These are phyloP conservation scores for Pichia pseudocactophila DNA, from an alignment of 805 yeast species.

Conservation along the genomic window DNA sequence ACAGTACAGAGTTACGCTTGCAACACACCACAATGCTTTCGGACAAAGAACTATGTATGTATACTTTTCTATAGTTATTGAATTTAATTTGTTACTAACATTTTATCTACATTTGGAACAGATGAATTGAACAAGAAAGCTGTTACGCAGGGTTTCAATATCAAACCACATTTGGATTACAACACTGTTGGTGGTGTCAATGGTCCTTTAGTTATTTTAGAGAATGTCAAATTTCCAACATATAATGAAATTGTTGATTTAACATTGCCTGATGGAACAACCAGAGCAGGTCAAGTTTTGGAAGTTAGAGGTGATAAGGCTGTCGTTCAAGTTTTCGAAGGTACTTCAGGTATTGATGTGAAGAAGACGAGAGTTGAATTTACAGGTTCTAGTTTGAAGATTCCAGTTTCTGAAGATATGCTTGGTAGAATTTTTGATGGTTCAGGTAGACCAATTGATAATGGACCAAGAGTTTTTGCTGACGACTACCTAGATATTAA, in stretches of 20 bases:
- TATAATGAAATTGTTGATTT: slow-evolving; percentile 94
- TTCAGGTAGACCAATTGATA: slow-evolving; percentile 96
- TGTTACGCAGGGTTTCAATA: slow-evolving; percentile 82
- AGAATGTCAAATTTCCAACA: slow-evolving; percentile 80
- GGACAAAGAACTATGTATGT: slow-evolving; percentile 34
- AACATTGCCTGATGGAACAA: slow-evolving; percentile 91
- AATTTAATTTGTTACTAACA: background rate
- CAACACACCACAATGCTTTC: slow-evolving; percentile 24
- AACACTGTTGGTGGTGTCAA: slow-evolving; percentile 98
- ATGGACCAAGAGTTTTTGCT: slow-evolving; percentile 97
- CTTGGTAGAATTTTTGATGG: slow-evolving; percentile 98
- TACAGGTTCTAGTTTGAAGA: slow-evolving; percentile 88
- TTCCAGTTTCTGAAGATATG: slow-evolving; percentile 94
- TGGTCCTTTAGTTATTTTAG: slow-evolving; percentile 92
- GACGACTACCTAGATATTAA: slow-evolving; percentile 97
- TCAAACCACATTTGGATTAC: slow-evolving; percentile 85
- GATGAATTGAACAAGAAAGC: slow-evolving; percentile 84
- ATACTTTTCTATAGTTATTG: background rate
- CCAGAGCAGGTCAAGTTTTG: slow-evolving; percentile 94
- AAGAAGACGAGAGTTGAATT: slow-evolving; percentile 96
- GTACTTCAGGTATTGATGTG: slow-evolving; percentile 97
- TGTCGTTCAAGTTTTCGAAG: slow-evolving; percentile 97
- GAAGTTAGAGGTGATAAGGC: slow-evolving; percentile 98
- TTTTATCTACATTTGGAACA: slow-evolving; percentile 29
- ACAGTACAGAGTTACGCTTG: background rate